Base-by-base conservation (phyloP, 2,329 filamentous ascomycete genomes). In the Nothopassalora personata region DNA sequence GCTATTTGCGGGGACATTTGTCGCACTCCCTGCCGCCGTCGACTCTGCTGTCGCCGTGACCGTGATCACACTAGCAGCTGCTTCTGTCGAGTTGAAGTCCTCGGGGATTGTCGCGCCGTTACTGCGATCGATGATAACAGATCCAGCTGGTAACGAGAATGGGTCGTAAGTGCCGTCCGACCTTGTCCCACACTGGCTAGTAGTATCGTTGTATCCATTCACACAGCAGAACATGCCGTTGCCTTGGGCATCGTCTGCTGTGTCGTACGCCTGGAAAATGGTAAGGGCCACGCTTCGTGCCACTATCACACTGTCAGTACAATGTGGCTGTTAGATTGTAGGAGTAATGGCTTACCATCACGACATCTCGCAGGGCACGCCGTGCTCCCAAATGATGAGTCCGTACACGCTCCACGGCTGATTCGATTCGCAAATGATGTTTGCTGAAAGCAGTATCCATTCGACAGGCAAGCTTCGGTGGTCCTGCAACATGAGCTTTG, bases 211-310 rank as follows among this genome's bases (percentile, higher is more conserved):
- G 54, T 57, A 64, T 13, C 48, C 52, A 27, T 10, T 23, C 10
- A 43, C 36, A 51, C 62, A 64, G 50, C 62, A 64, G 43, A 62
- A 64, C 30, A 58, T 34, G 27, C 62, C 62, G 31, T 62, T 59
- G 30, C 54, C 53, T 5, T 47, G 33, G 23, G 13, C 30, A 10
- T 5, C 13, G 30, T 51, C 49, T 11, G 49, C 27, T 15, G 49
- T 51, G 23, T 62, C 62, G 56, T 57, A 53, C 4, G 62, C 62
- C 11, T 59, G 51, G 51, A 53, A 64, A 13, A 64, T 51, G 11
- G 58, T 36, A 8, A 64, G 46, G 7, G 60, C 15, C 5, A 33
- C 39, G 33, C n/a, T 39, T 23, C 43, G 52, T 13, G 54, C 53
- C 31, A 59, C 57, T 54, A 54, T 39, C 23, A 47, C 9, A 34